Evolutionary conservation across 2,329 filamentous ascomycete species (phyloP), one percentile per base, ranked within the genome.

Genomic region (Aspergillus ochraceus): DNA sequence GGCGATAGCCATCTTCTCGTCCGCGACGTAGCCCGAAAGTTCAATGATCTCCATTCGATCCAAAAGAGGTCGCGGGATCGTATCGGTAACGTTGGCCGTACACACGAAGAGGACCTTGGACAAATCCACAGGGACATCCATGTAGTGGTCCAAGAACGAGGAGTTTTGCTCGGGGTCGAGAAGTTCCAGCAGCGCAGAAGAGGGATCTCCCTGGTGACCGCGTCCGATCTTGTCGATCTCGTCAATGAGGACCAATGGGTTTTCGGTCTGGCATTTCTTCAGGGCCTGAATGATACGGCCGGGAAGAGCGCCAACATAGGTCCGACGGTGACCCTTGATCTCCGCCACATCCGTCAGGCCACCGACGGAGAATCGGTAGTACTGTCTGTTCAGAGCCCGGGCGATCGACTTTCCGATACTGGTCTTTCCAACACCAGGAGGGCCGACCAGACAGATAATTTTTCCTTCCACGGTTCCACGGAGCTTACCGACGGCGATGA

Each of bases 181-280:
- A 54, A 99, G 79, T 74, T 99, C 95, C 3, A 99, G 86, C 55
- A 99, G 83, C 30, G 95, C 95, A 20, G 94, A 97, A 1, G 95
- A 92, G 14, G 96, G 96, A 71, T 99, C 95, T 26, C 95, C 95
- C 78, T 98, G 95, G 73, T 97, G 95, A 5, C 95, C 95, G 59
- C 92, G 88, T 32, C 95, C 95, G 73, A 99, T 96, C 81, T 99
- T 99, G 83, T 99, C 95, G 60, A 99, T 88, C 74, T 99, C 95
- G 73, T 99, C 95, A 65, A 99, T 98, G 64, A 99, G 80, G 54
- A 99, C 92, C 30, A 99, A 83, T 29, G 95, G 95, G 75, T 99
- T 99, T 78, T 99, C 96, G 0, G 95, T 99, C 79, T 98, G 93
- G 74, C 94, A 98, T 78, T 99, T 99, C 84, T 99, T 99, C 70